A percentile compares a stretch with the other conserved stretches of the same genome.
These are phyloP conservation scores for Lanmaoa rubissima DNA, from an alignment of 768 basidiomycete genomes.

Conservation along the genomic window DNA sequence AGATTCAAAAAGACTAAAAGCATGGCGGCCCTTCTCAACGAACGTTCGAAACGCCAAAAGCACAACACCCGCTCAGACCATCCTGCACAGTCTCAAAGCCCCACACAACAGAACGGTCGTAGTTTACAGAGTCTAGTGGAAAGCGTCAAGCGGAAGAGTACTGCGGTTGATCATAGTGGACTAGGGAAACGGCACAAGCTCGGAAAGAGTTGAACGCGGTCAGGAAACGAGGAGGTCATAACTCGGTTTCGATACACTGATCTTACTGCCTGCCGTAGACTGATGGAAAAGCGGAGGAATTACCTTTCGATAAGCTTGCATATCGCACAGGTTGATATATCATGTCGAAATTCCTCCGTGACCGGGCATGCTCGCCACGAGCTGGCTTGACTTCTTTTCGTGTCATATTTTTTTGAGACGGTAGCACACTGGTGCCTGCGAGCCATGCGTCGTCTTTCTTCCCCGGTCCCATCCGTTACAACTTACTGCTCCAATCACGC, in stretches of 20 bases:
- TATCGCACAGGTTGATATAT: neutral
- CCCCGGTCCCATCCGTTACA: too few species aligned
- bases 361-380: neutral
- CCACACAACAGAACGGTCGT: slow-evolving; percentile 17
- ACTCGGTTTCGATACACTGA: neutral
- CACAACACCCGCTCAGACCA: slow-evolving; percentile 18
- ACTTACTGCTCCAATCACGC: too few species aligned
- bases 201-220: slow-evolving; percentile 8
- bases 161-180: slow-evolving; percentile 23
- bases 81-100: neutral
- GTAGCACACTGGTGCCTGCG: too few species aligned
- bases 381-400: neutral
- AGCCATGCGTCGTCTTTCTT: neutral
- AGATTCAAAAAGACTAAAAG: slow-evolving; percentile 93
- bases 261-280: neutral
- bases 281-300: neutral
- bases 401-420: neutral
- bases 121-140: slow-evolving; percentile 71
- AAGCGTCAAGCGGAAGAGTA: slow-evolving; percentile 82
- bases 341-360: neutral
- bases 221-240: neutral
- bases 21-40: slow-evolving; percentile 83
- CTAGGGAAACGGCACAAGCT: slow-evolving; percentile 42
- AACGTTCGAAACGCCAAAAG: slow-evolving; percentile 68
- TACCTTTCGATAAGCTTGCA: neutral